Evolutionary conservation across 345 rosid genomes (phyloP), one percentile per base, ranked within the genome.

Genomic region (Xanthoceras sorbifolium): DNA sequence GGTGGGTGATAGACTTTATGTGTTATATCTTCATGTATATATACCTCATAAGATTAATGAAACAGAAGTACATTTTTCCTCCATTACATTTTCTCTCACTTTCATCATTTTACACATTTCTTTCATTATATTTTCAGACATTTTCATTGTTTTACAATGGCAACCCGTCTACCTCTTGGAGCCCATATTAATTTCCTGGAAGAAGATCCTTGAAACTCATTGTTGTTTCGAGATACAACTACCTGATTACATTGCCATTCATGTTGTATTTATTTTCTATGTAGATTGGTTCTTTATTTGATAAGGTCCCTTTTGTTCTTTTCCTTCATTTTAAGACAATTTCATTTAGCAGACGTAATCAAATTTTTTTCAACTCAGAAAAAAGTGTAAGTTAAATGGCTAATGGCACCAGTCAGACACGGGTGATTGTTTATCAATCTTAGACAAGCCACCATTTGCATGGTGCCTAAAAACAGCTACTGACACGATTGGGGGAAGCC

Each of bases 131-230:
- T n/a, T n/a, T n/a, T n/a, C n/a, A n/a, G n/a, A n/a, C n/a, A n/a
- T n/a, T n/a, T n/a, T n/a, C n/a, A n/a, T n/a, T n/a, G n/a, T n/a
- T n/a, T n/a, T n/a, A n/a, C n/a, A n/a, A n/a, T n/a, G 85, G 86
- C 76, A 62, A 65, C 32, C 77, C 17, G 85, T 26, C 87, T 83
- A 85, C 89, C 85, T 87, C 85, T 66, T 75, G 81, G 86, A 83
- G 85, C 87, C 87, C 1, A 84, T 22, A 83, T 48, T 48, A 36
- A 74, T 12, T 25, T n/a, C 32, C 72, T 64, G 36, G 77, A 36
- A 22, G 81, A 77, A 71, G 77, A 80, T 77, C 84, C 83, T 66
- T 67, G 81, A 71, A 77, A 77, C 72, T 74, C 77, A 67, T 64
- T 0, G 32, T 77, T 75, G 79, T 77, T 83, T 80, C 81, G 61